Conservation (phyloP, 768 basidiomycete genomes). For the Crucibulum laeve region DNA sequence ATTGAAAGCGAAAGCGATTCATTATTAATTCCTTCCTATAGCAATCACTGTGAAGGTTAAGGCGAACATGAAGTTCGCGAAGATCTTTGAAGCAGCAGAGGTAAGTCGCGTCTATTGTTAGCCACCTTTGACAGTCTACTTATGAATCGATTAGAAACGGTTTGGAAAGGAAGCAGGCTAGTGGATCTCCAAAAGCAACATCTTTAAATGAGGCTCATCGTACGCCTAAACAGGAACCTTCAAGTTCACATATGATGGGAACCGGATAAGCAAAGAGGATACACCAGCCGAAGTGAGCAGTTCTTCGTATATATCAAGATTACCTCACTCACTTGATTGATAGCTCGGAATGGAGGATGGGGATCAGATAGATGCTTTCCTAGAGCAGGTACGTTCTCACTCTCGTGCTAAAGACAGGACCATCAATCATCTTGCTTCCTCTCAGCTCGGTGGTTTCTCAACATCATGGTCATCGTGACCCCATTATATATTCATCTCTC, state of each 20-base stretch:
- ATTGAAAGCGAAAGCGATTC: neutral
- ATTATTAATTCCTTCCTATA: conserved; percentile 16
- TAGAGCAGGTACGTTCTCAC: conserved; percentile 44
- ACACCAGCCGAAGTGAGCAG: conserved; percentile 50
- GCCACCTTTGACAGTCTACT: neutral
- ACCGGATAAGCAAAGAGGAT: conserved; percentile 39
- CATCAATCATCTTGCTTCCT: neutral
- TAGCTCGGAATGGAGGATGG: conserved; percentile 59
- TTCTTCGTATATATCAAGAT: neutral
- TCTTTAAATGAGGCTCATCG: neutral
- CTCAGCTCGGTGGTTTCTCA: conserved; percentile 14
- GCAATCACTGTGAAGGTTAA: conserved; percentile 69
- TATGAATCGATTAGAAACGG: conserved; percentile 37
- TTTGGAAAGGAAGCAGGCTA: conserved; percentile 54
- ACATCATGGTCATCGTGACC: too few relatives aligned
- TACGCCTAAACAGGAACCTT: conserved; percentile 48
- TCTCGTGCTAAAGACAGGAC: neutral
- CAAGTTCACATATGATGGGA: conserved; percentile 55
- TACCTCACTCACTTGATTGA: neutral
- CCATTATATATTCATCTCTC: neutral
- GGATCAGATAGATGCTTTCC: conserved; percentile 56
- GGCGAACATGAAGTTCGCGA: conserved; percentile 54
- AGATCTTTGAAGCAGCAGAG: conserved; percentile 66
- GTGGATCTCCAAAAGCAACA: conserved; percentile 9
- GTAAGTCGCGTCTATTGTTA: conserved; percentile 26